Conservation (phyloP, 805 yeast species). For the Teunomyces cretensis region DNA sequence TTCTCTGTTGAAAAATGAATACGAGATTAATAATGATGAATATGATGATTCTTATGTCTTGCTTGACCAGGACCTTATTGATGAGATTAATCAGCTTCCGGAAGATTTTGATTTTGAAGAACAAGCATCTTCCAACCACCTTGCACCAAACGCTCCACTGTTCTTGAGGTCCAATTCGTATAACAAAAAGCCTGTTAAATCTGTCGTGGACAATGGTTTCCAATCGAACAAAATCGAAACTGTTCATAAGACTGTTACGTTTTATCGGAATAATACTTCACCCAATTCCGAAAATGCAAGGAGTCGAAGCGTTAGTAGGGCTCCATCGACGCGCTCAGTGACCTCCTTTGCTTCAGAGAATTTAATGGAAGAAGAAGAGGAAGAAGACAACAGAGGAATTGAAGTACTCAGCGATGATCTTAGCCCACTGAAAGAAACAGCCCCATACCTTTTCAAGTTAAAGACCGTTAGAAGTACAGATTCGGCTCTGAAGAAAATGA, state of each 20-base stretch:
- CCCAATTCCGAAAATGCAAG: constrained; percentile 14
- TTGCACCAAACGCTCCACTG: not conserved
- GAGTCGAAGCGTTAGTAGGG: constrained; percentile 25
- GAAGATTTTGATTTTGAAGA: constrained; percentile 44
- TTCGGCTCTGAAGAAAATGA: constrained; percentile 2
- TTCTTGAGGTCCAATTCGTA: constrained; percentile 39
- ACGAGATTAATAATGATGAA: not conserved
- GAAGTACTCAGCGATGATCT: not conserved
- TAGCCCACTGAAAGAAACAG: not conserved
- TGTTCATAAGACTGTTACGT: constrained; percentile 41
- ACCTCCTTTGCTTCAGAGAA: constrained; percentile 26
- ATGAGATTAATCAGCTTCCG: constrained; percentile 52
- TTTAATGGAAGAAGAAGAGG: constrained; percentile 18
- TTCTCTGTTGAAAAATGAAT: not conserved
- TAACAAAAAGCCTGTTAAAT: constrained; percentile 35
- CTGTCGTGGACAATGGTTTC: constrained; percentile 20
- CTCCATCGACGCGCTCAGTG: constrained; percentile 28
- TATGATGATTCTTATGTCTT: not conserved
- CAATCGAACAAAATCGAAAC: constrained; percentile 37
- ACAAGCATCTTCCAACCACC: constrained; percentile 7
- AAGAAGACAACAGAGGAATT: not conserved
- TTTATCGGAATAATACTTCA: constrained; percentile 29
- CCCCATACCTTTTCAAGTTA: not conserved
- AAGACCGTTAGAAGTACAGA: not conserved
- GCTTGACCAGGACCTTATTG: constrained; percentile 41